Percentiles rank a stretch among this genome's conserved stretches.
phyloP scores from a whole-genome alignment of 2,329 filamentous ascomycete genomes.

The Aureobasidium lini region DNA sequence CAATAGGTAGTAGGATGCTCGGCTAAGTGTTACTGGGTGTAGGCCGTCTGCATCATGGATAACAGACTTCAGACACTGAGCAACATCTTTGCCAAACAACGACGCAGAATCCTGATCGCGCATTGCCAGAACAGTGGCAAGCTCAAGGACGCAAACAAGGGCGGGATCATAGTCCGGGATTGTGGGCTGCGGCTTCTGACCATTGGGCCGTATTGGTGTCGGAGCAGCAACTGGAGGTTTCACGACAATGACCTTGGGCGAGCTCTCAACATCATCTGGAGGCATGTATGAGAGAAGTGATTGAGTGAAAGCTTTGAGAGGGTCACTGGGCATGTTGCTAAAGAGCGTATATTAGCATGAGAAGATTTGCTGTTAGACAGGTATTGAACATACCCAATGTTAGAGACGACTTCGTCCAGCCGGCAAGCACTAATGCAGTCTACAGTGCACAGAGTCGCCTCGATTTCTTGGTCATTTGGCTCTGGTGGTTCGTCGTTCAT shows the following conservation, averaged over 20 bases:
- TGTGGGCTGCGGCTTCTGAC: slow-evolving; percentile 47
- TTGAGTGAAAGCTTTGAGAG: slow-evolving; percentile 57
- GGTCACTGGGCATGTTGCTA: slow-evolving; percentile 54
- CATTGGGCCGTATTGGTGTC: slow-evolving; percentile 51
- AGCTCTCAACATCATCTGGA: slow-evolving; percentile 56
- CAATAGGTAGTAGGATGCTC: slow-evolving; percentile 80
- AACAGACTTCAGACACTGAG: slow-evolving; percentile 71
- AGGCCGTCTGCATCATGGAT: slow-evolving; percentile 71
- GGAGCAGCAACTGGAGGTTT: slow-evolving; percentile 72
- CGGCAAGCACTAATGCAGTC: slow-evolving; percentile 90
- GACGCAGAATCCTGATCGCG: slow-evolving; percentile 66
- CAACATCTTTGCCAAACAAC: slow-evolving; percentile 68
- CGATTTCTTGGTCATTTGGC: slow-evolving; percentile 92
- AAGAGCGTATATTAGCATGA: background rate
- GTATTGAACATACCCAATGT: slow-evolving; percentile 60
- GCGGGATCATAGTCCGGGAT: slow-evolving; percentile 72
- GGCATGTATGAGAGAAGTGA: slow-evolving; percentile 77
- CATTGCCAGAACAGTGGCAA: slow-evolving; percentile 75
- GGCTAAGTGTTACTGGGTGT: slow-evolving; percentile 75
- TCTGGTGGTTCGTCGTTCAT: slow-evolving; percentile 96
- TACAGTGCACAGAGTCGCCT: slow-evolving; percentile 88
- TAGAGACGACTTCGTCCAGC: slow-evolving; percentile 72
- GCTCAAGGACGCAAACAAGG: slow-evolving; percentile 82
- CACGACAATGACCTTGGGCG: slow-evolving; percentile 75
- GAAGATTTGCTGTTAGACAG: background rate